Evolutionary conservation across 2,329 filamentous ascomycete genomes (phyloP).

Genomic region (Exophiala oligosperma): DNA sequence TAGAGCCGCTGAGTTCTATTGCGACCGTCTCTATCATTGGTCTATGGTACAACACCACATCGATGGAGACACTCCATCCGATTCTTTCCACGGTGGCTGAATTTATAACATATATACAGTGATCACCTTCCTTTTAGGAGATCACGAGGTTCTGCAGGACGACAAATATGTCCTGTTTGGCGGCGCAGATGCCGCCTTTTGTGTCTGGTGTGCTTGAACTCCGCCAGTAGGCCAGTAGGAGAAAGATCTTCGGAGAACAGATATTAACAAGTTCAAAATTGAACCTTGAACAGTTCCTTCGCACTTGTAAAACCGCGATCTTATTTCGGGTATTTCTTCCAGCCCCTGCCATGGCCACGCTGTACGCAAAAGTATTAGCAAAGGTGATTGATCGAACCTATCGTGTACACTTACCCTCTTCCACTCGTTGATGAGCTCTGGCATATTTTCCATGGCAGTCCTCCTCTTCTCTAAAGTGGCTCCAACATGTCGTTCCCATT

Average conservation of each 20-base stretch:
- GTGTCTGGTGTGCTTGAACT: no score
- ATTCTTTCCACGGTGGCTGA: no score
- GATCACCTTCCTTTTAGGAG: no score
- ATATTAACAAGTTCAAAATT: conserved; percentile 70
- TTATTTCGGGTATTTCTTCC: conserved; percentile 79
- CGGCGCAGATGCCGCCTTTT: no score
- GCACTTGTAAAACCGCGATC: conserved; percentile 39
- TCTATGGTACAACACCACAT: no score
- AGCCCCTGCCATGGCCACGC: conserved; percentile 70
- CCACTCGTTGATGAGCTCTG: conserved; percentile 86
- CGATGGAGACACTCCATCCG: no score
- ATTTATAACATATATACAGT: no score
- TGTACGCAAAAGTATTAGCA: conserved; percentile 33
- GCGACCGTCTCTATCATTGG: no score
- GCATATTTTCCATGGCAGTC: conserved; percentile 94
- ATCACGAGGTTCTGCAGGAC: no score
- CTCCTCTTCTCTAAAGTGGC: conserved; percentile 81
- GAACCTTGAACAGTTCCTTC: conserved; percentile 38
- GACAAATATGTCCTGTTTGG: no score
- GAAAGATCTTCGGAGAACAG: not conserved
- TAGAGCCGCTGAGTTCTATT: no score
- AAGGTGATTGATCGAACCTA: not conserved
- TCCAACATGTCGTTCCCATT: conserved; percentile 84
- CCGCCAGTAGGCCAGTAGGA: no score
- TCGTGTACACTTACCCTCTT: conserved; percentile 68